A percentile compares a stretch with the other conserved stretches of the same genome.
phyloP scores from a whole-genome alignment of 1,284 basidiomycete species.

The Hymenochaete sp. region DNA sequence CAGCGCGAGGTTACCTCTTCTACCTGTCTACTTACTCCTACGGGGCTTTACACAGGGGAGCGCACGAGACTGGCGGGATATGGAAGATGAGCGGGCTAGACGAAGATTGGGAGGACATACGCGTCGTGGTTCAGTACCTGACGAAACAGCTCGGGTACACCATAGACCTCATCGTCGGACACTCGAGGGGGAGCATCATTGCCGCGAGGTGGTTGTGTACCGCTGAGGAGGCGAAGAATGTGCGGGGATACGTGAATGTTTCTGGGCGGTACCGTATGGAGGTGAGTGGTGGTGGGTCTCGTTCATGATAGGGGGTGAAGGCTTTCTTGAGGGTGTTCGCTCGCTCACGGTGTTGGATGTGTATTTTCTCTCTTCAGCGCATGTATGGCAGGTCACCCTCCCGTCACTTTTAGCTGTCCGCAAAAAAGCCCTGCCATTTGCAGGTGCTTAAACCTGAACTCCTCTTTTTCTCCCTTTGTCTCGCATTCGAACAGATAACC shows the following conservation, averaged over 20 bases:
- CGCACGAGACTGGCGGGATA: slow-evolving; percentile 62
- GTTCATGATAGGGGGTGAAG: not conserved
- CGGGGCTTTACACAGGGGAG: slow-evolving; percentile 40
- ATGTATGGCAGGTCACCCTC: slow-evolving; percentile 32
- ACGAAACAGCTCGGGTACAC: slow-evolving; percentile 50
- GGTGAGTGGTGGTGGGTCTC: slow-evolving; percentile 33
- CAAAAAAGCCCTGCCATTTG: no score
- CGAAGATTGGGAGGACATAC: slow-evolving; percentile 56
- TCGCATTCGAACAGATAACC: no score
- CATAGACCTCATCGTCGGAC: slow-evolving; percentile 59
- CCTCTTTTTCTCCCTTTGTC: no score
- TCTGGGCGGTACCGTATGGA: slow-evolving; percentile 67
- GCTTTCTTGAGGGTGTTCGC: not conserved
- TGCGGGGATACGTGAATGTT: slow-evolving; percentile 58
- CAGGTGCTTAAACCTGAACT: no score
- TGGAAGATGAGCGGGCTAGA: slow-evolving; percentile 49
- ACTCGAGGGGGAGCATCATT: slow-evolving; percentile 66
- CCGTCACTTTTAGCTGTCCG: no score
- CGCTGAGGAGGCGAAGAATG: slow-evolving; percentile 42
- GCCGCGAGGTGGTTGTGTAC: slow-evolving; percentile 58
- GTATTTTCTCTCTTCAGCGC: slow-evolving; percentile 28
- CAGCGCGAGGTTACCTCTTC: not conserved
- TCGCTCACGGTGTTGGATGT: not conserved
- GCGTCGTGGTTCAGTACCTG: slow-evolving; percentile 55
- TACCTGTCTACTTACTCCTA: not conserved